A percentile compares a stretch with the other conserved stretches of the same genome.
These are phyloP conservation scores for Claviceps cyperi DNA, from an alignment of 2,329 filamentous ascomycete genomes.

Conservation along the genomic window DNA sequence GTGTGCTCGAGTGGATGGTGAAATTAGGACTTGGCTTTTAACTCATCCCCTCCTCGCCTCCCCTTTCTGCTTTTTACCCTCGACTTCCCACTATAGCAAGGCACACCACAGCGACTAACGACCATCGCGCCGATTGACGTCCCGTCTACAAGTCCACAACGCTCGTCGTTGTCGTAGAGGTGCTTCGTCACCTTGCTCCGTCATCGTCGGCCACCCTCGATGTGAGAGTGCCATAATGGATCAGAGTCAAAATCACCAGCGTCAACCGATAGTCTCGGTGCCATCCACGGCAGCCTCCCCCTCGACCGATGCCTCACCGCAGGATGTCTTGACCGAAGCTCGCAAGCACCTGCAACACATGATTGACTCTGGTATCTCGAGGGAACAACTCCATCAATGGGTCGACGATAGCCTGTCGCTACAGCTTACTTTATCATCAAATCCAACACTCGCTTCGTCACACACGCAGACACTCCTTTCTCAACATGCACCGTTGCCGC, in stretches of 20 bases:
- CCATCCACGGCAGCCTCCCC: conserved; percentile 7
- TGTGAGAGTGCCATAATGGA: conserved; percentile 19
- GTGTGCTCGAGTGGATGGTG: neutral
- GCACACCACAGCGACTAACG: conserved; percentile 5
- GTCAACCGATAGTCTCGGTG: conserved; percentile 13
- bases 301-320: conserved; percentile 21
- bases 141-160: conserved; percentile 1
- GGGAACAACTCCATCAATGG: conserved; percentile 27
- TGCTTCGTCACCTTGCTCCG: conserved; percentile 7
- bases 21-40: conserved; percentile 4
- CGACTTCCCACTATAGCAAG: conserved; percentile 3
- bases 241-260: conserved; percentile 15
- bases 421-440: conserved; percentile 13
- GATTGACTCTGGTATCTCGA: conserved; percentile 30
- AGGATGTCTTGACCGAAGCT: conserved; percentile 30
- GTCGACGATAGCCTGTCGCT: conserved; percentile 23
- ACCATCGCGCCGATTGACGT: conserved; percentile 4
- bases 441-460: conserved; percentile 8
- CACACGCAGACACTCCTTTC: conserved; percentile 10
- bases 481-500: conserved; percentile 14
- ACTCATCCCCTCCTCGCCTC: conserved; percentile 7
- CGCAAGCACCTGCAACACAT: conserved; percentile 30
- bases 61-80: conserved; percentile 7
- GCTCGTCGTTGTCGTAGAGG: conserved; percentile 6
- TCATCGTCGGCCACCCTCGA: conserved; percentile 11